Percentiles rank a stretch among this genome's conserved stretches.
phyloP scores from a whole-genome alignment of 208 protist species.

The Herpetomonas muscarum region DNA sequence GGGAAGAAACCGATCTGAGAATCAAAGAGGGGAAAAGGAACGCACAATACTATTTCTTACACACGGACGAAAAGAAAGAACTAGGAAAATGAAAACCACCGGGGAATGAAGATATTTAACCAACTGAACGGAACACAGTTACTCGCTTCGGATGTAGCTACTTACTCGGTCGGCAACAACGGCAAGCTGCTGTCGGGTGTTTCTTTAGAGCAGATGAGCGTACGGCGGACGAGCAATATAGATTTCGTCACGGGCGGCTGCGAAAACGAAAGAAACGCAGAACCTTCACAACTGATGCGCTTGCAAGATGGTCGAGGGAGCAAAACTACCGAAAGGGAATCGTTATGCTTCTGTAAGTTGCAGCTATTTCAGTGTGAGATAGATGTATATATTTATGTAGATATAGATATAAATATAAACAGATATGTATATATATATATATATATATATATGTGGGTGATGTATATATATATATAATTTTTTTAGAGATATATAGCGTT shows the following conservation, averaged over 20 bases:
- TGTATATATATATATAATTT: constrained; percentile 9
- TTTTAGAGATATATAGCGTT: constrained; percentile 1
- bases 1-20: no score
- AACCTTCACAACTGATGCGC: no score
- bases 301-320: neutral
- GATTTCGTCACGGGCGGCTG: neutral
- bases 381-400: constrained; percentile 10
- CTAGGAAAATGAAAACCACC: no score
- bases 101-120: neutral
- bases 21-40: constrained; percentile 12
- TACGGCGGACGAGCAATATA: no score
- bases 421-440: constrained; percentile 1
- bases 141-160: no score
- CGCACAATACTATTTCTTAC: no score
- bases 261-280: neutral
- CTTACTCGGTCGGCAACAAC: no score
- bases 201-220: no score
- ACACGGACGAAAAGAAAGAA: no score
- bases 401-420: constrained; percentile 2
- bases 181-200: no score
- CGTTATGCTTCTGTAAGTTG: neutral
- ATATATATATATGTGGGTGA: neutral
- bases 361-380: neutral
- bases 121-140: neutral
- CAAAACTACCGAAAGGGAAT: neutral